Evolutionary conservation across 208 protist genomes (phyloP), one percentile per base, ranked within the genome.

Genomic region (Trypanosoma boissoni): DNA sequence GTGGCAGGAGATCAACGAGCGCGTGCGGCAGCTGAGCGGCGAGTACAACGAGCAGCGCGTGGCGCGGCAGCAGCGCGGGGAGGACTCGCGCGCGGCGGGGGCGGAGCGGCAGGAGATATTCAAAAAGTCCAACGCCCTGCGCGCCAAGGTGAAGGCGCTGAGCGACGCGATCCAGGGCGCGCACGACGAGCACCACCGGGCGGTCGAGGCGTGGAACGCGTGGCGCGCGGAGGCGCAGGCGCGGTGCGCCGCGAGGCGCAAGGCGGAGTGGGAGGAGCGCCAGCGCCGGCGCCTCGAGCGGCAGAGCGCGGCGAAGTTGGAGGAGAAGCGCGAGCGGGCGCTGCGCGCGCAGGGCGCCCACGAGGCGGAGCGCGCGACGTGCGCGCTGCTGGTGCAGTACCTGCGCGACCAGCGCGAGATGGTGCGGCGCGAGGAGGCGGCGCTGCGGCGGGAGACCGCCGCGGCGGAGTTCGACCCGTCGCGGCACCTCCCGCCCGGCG

Each of bases 1-100:
- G 71, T 83, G 76, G 56, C 73, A 75, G 36, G 81, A 82, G 43
- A 88, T 91, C 26, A 81, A 86, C 56, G 81, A 94, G 61, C 70
- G 80, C 54, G 75, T 91, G 34, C 79, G 76, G 3, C 70, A 73
- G 9, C 71, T 91, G 43, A 83, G 78, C 58, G 65, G 72, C 45
- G 64, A 83, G 50, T 85, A 87, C 56, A 70, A 85, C 43, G 58
- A 60, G 39, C 51, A 74, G 31, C 60, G 61, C 3, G 27, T 31
- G 2, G 69, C 63, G 26, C 81, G 86, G 44, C 64, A 69, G 4
- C 64, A 60, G 16, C 76, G 79, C 34, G 79, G 88, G 37, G 70
- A 86, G 45, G 70, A 87, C 54, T 55, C 76, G 1, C 78, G 72
- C 18, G 49, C 31, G 23, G 63, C 56, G 20, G 72, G 68, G 31